Evolutionary conservation across 495 filamentous ascomycete species (phyloP).

Genomic region (Platismatia glauca): DNA sequence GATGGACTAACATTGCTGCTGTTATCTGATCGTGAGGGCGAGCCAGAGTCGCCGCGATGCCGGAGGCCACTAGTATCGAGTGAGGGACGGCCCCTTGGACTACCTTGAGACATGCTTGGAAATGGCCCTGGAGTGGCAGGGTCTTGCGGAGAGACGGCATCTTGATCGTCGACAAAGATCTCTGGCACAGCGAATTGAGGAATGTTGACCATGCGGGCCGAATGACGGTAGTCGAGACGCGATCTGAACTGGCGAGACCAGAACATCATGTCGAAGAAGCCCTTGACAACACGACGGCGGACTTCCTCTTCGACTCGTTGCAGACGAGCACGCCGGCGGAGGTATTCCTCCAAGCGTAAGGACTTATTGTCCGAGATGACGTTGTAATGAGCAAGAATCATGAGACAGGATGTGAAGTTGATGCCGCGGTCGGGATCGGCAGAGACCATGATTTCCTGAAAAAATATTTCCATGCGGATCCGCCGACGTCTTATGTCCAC

Average conservation of each 20-base stretch:
- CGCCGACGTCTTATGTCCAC: slow-evolving; percentile 62
- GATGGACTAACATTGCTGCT: slow-evolving; percentile 33
- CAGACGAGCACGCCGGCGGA: slow-evolving; percentile 79
- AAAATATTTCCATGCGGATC: slow-evolving; percentile 79
- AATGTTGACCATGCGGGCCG: slow-evolving; percentile 63
- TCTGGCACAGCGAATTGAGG: slow-evolving; percentile 82
- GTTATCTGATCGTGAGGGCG: slow-evolving; percentile 29
- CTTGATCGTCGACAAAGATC: slow-evolving; percentile 73
- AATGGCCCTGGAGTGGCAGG: slow-evolving; percentile 9
- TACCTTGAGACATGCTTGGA: slow-evolving; percentile 16
- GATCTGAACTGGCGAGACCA: slow-evolving; percentile 77
- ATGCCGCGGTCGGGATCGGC: slow-evolving; percentile 82
- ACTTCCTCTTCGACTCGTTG: slow-evolving; percentile 97
- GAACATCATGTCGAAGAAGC: slow-evolving; percentile 94
- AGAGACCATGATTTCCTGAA: slow-evolving; percentile 91
- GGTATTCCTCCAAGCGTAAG: slow-evolving; percentile 84
- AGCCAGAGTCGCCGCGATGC: slow-evolving; percentile 20
- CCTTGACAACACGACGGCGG: slow-evolving; percentile 74
- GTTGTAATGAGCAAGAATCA: slow-evolving; percentile 98
- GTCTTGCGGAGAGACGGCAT: slow-evolving; percentile 32
- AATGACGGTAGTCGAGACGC: slow-evolving; percentile 54
- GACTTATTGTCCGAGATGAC: slow-evolving; percentile 98
- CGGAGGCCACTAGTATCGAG: slow-evolving; percentile 25
- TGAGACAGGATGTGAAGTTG: slow-evolving; percentile 84
- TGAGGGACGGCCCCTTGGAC: slow-evolving; percentile 23